phyloP scores from a whole-genome alignment of 1,284 basidiomycete species.

The Cryptococcus depauperatus region DNA sequence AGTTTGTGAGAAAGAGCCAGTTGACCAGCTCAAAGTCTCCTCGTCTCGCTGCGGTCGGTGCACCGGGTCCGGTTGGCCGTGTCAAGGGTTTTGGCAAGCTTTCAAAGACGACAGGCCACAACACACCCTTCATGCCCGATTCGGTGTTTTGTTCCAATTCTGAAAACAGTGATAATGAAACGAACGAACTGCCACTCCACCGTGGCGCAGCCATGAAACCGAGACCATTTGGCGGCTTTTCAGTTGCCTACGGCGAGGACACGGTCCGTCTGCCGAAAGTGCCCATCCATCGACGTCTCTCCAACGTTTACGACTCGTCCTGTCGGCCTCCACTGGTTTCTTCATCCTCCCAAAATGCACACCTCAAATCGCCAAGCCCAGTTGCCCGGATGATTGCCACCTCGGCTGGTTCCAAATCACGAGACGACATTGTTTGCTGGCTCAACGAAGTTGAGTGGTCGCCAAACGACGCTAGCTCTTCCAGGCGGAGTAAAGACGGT shows the following conservation, averaged over 20 bases:
- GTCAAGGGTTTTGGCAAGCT: slow-evolving; percentile 13
- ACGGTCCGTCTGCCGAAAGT: background rate
- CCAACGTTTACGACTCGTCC: slow-evolving; percentile 2
- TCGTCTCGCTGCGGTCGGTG: background rate
- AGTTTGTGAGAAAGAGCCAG: slow-evolving; percentile 25
- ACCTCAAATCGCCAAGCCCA: slow-evolving; percentile 11
- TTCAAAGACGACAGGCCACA: slow-evolving; percentile 28
- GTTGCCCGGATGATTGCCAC: slow-evolving; percentile 33
- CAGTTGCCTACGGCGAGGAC: background rate
- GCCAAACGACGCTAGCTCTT: slow-evolving; percentile 5
- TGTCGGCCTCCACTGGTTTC: background rate
- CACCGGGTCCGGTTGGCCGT: background rate
- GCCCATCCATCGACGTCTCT: slow-evolving; percentile 1
- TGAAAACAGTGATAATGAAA: slow-evolving; percentile 29
- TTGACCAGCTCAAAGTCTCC: background rate
- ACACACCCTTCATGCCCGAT: slow-evolving; percentile 27
- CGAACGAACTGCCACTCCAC: slow-evolving; percentile 1
- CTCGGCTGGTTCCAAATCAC: slow-evolving; percentile 35
- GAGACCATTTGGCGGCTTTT: too few relatives aligned
- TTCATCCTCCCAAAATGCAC: background rate
- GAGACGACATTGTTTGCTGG: slow-evolving; percentile 43
- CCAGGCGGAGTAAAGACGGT: slow-evolving; percentile 5
- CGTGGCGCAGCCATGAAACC: slow-evolving; percentile 1
- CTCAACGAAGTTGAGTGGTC: slow-evolving; percentile 31
- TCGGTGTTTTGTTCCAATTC: slow-evolving; percentile 39